Base-by-base conservation (phyloP, 768 basidiomycete genomes). In the Neoboletus brunneissimus region DNA sequence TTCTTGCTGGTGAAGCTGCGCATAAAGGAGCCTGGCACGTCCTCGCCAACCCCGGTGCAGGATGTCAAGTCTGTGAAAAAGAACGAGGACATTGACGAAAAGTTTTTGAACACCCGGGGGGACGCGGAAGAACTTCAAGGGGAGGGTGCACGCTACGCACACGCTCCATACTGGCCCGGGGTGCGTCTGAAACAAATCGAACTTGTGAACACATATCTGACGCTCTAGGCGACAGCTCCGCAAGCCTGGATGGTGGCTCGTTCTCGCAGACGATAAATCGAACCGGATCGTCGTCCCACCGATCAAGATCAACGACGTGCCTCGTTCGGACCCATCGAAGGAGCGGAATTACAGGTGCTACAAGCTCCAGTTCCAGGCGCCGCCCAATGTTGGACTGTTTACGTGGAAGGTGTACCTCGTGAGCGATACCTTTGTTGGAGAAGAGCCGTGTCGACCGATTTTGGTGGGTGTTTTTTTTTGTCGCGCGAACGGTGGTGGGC, bases 331-430 rank as follows among this genome's bases (percentile, higher is more conserved):
- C 40, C 69, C 74, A 40, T 72, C 73, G 32, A 77, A 64, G 23
- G 65, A 79, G 15, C 76, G 81, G 45, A 82, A 89, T 66, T 89
- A 88, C 69, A 84, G 94, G 53, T 80, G 86, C 18, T 95, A 93
- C 79, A 92, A 91, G 73, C 75, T 97, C 43, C 91, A 93, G 68
- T 98, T 98, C 83, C 95, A 97, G 69, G 94, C 92, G 4, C 97
- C 97, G 7, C 88, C 87, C 23, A 83, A 81, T 47, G 80, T 86
- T 2, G 94, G 93, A 18, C 66, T 89, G 45, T 93, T 94, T 71
- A 89, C 89, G 10, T 98, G 97, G 88, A 92, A 89, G 61, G 79
- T 91, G 2, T 86, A 88, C 65, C 74, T 96, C 41, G 76, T 92
- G 58, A 93, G 90, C 71, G 96, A 98, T 72, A 92, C 92, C 0